phyloP scores from a whole-genome alignment of 202 grass and related monocot genomes.

The Saccharum hybrid region DNA sequence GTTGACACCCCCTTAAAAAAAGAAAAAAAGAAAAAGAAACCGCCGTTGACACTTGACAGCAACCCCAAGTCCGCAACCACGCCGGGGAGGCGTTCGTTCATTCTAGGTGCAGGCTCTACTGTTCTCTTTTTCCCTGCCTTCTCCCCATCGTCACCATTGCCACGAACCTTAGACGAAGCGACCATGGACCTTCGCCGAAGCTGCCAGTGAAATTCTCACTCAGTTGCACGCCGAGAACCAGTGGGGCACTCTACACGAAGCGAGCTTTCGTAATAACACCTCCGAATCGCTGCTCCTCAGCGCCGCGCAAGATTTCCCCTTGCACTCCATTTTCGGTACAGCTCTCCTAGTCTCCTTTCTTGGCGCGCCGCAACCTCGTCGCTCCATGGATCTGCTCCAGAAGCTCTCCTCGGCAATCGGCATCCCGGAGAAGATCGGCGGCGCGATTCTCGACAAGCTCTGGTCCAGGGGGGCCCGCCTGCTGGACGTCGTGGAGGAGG shows the following conservation, averaged over 20 bases:
- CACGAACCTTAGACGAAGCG: no score
- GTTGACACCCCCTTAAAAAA: no score
- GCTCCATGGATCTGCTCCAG: constrained; percentile 10
- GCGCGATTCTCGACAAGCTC: not conserved
- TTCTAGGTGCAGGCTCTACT: no score
- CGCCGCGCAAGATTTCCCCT: not conserved
- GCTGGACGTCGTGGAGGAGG: constrained; percentile 44
- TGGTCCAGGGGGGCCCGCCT: not conserved
- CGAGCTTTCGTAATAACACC: not conserved
- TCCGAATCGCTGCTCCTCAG: not conserved
- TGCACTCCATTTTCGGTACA: not conserved
- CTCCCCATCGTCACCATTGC: no score
- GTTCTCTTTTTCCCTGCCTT: no score
- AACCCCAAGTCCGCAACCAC: no score
- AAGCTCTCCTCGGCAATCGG: not conserved
- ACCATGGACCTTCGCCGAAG: no score
- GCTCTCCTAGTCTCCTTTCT: not conserved
- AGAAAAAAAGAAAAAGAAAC: no score
- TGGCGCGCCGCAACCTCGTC: not conserved
- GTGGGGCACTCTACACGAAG: not conserved
- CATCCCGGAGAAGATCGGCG: not conserved
- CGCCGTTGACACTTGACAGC: no score
- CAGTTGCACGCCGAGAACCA: no score
- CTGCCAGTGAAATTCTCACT: no score
- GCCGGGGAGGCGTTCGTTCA: no score